Base-by-base conservation (phyloP, 2,329 filamentous ascomycete species). In the Aureobasidium namibiae region DNA sequence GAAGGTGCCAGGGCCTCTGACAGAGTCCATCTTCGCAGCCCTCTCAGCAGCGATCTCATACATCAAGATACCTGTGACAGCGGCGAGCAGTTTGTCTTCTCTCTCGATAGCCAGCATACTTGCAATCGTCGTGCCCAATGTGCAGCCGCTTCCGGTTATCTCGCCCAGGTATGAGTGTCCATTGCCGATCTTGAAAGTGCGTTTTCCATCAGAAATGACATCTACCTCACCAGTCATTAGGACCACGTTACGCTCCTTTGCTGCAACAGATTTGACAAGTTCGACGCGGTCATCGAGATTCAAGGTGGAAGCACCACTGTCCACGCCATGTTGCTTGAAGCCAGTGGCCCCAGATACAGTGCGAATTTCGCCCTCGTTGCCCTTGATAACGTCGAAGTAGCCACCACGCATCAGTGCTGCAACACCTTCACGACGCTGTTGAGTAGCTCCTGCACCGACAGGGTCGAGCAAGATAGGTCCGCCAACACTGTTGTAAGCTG, bases 341-440 rank as follows among this genome's bases (percentile, higher is more conserved):
- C 72, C 72, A 24, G 70, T 73, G 44, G 80, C 77, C 42, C 87
- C 87, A 39, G 81, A 82, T 0, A 92, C 84, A 2, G 88, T 85
- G 49, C 82, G 78, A 62, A 97, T 91, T 72, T 97, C 94, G 57
- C 87, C 85, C 70, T 95, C 90, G 73, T 97, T 97, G 50, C 92
- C 92, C 71, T 97, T 97, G 73, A 97, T 92, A 42, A 96, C 79
- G 71, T 90, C 84, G 67, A 95, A 89, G 71, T 89, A 89, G 39
- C 90, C 91, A 2, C 78, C 80, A 0, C 82, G 76, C 68, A 96
- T 79, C 38, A 97, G 82, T 1, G 80, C 80, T 61, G 84, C 83
- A 29, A 92, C 83, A 0, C 90, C 88, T 1, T 81, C 77, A 53
- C 86, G 83, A 13, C 94, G 84, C 45, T 92, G 79, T 7, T 80